Evolutionary conservation across 2,329 filamentous ascomycete species (phyloP).

Genomic region (Hypoxylon rubiginosum): DNA sequence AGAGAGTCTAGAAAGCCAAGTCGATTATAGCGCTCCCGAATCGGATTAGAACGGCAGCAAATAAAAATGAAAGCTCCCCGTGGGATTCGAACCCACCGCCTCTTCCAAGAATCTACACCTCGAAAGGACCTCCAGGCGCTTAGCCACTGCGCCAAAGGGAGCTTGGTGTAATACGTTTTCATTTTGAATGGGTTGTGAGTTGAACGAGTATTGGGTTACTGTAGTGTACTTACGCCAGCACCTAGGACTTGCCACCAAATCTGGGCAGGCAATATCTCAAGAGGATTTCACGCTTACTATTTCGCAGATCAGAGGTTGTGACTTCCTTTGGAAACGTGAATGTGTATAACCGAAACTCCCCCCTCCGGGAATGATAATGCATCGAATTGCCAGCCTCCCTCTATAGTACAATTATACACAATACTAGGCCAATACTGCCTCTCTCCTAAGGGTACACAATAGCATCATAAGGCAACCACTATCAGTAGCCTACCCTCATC

Average conservation of each 20-base stretch:
- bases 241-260: not conserved
- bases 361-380: slow-evolving; percentile 11
- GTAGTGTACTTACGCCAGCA: not conserved
- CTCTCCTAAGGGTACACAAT: slow-evolving; percentile 13
- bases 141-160: no score
- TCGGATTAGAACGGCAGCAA: no score
- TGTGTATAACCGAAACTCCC: slow-evolving; percentile 18
- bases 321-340: not conserved
- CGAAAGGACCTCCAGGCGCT: no score
- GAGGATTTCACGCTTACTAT: not conserved
- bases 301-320: not conserved
- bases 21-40: no score
- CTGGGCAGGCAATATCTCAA: no score
- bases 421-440: slow-evolving; percentile 10
- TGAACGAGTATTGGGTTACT: no score
- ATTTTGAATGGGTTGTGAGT: no score
- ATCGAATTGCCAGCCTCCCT: slow-evolving; percentile 12
- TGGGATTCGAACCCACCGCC: no score
- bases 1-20: no score
- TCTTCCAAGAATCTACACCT: no score
- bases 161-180: no score
- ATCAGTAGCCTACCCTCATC: not conserved
- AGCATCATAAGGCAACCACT: not conserved
- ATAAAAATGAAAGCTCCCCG: no score
- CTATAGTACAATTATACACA: slow-evolving; percentile 32